phyloP scores from a whole-genome alignment of 2,329 filamentous ascomycete species.

The Colletotrichum musae region DNA sequence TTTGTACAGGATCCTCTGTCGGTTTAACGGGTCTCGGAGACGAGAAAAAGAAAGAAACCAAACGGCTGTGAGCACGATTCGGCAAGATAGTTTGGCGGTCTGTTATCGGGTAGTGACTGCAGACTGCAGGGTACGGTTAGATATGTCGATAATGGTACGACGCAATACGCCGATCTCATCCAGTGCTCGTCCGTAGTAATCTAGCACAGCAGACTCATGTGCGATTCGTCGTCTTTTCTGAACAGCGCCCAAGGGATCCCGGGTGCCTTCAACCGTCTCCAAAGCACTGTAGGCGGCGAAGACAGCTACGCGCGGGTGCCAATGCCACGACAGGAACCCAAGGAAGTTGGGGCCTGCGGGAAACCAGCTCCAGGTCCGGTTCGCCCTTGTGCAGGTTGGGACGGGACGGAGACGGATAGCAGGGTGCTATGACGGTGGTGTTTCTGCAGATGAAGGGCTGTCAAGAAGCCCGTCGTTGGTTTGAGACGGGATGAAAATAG shows the following conservation, averaged over 20 bases:
- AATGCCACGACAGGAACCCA: constrained; percentile 11
- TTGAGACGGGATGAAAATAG: no score
- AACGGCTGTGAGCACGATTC: background rate
- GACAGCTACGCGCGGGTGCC: constrained; percentile 12
- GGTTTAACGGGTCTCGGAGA: constrained; percentile 1
- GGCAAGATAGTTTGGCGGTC: no score
- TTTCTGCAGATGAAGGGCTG: background rate
- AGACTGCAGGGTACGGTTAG: constrained; percentile 6
- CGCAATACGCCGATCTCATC: constrained; percentile 6
- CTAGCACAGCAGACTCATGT: background rate
- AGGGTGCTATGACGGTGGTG: background rate
- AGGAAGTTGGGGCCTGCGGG: background rate
- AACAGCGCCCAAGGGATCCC: constrained; percentile 15
- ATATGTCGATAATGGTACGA: constrained; percentile 17
- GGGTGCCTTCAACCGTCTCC: constrained; percentile 19
- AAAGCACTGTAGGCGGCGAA: constrained; percentile 6
- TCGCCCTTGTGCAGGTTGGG: background rate
- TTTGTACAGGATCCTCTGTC: constrained; percentile 13
- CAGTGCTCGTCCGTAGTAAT: constrained; percentile 10
- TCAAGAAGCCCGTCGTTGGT: no score
- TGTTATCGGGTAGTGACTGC: background rate
- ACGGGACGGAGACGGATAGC: background rate
- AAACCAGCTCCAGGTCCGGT: background rate
- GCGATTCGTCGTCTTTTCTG: constrained; percentile 17
- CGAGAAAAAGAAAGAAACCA: constrained; percentile 1